Percentiles rank a stretch among this genome's conserved stretches.
Evolutionary conservation across 2,329 filamentous ascomycete genomes (phyloP).

Genomic region (Monilinia fructicola): DNA sequence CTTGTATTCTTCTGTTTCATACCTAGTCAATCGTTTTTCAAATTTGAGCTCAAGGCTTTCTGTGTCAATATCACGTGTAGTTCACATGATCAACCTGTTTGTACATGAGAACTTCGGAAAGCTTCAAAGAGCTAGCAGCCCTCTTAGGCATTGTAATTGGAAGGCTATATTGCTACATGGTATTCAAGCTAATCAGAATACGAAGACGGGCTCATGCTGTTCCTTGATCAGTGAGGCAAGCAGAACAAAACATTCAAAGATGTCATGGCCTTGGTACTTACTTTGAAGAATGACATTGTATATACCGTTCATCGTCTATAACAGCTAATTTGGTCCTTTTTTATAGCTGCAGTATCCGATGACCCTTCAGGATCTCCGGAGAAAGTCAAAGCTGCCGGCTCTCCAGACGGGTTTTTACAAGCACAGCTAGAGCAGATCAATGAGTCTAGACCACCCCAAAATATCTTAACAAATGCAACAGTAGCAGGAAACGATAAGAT

Average conservation of each 20-base stretch:
- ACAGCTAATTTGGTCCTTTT: neutral
- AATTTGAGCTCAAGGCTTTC: neutral
- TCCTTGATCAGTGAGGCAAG: neutral
- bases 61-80: neutral
- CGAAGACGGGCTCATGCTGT: neutral
- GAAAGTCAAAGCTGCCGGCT: conserved; percentile 35
- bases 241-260: neutral
- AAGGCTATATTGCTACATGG: neutral
- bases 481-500: conserved; percentile 42
- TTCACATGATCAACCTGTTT: neutral
- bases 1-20: neutral
- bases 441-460: too few relatives aligned
- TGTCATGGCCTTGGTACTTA: neutral
- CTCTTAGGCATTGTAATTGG: neutral
- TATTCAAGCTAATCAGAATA: neutral
- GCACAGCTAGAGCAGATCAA: conserved; percentile 25
- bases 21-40: too few relatives aligned
- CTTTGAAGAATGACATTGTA: too few relatives aligned
- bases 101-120: neutral
- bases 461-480: conserved; percentile 31
- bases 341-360: neutral
- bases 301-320: neutral
- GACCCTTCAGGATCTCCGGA: neutral
- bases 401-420: conserved; percentile 32
- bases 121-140: neutral